Conservation (phyloP, 2,329 filamentous ascomycete genomes). For the Aureobasidium mangrovei region DNA sequence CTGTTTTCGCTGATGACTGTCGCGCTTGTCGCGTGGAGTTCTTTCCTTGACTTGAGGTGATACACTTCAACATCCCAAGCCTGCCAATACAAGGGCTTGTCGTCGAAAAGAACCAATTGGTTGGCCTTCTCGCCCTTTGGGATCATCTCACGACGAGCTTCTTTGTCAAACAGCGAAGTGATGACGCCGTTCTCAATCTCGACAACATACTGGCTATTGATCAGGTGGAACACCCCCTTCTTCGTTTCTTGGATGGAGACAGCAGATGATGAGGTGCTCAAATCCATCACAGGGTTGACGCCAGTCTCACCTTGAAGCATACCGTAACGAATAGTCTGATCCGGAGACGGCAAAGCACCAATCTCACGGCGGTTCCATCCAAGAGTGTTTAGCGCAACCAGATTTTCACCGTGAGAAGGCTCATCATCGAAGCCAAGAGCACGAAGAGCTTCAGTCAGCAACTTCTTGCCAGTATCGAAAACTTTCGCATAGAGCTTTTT, state of each 20-base stretch:
- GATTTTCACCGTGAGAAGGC: slow-evolving; percentile 33
- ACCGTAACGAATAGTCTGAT: slow-evolving; percentile 29
- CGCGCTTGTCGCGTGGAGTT: slow-evolving; percentile 55
- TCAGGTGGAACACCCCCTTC: slow-evolving; percentile 62
- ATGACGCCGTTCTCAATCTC: slow-evolving; percentile 68
- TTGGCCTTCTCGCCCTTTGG: slow-evolving; percentile 67
- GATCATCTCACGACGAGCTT: slow-evolving; percentile 67
- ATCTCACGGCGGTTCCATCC: slow-evolving; percentile 65
- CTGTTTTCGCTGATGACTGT: slow-evolving; percentile 64
- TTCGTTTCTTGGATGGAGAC: slow-evolving; percentile 43
- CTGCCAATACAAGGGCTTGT: slow-evolving; percentile 96
- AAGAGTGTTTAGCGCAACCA: slow-evolving; percentile 71
- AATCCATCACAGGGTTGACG: slow-evolving; percentile 26
- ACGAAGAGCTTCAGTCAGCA: slow-evolving; percentile 61
- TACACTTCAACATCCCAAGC: slow-evolving; percentile 98
- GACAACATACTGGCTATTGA: slow-evolving; percentile 69
- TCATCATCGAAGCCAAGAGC: slow-evolving; percentile 55
- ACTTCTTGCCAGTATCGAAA: slow-evolving; percentile 64
- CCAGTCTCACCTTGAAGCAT: slow-evolving; percentile 42
- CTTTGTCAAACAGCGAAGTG: slow-evolving; percentile 71
- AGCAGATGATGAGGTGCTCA: not conserved
- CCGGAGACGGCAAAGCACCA: slow-evolving; percentile 49
- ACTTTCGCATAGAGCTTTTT: slow-evolving; percentile 66
- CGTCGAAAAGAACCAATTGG: slow-evolving; percentile 89
- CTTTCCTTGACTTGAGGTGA: slow-evolving; percentile 77